Conservation (phyloP, 129 eudicot species). For the Chrysanthemum makinoi region DNA sequence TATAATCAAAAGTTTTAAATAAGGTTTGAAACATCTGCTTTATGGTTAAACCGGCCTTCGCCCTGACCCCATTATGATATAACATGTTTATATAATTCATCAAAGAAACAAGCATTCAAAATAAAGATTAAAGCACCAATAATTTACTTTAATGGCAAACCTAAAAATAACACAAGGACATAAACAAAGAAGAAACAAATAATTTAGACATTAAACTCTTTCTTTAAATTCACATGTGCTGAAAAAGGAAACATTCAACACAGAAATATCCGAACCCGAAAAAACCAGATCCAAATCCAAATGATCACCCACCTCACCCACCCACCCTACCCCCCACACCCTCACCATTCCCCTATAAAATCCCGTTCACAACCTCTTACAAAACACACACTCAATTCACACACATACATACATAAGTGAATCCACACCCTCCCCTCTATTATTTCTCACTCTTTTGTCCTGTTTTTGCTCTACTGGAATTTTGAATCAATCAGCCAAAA, state of each 20-base stretch:
- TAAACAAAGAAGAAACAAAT: too few relatives aligned
- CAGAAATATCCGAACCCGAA: conserved; percentile 4
- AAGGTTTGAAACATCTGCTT: too few relatives aligned
- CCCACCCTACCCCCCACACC: conserved; percentile 31
- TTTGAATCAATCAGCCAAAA: conserved; percentile 28
- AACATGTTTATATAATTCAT: too few relatives aligned
- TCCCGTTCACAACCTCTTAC: conserved; percentile 21
- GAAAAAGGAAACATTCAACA: neutral
- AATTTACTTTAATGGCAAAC: too few relatives aligned
- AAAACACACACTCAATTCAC: conserved; percentile 29
- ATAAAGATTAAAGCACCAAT: too few relatives aligned
- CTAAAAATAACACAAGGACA: neutral
- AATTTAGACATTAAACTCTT: neutral
- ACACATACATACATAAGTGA: conserved; percentile 19
- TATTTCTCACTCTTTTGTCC: conserved; percentile 10
- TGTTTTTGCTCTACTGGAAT: conserved; percentile 30
- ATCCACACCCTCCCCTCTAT: neutral
- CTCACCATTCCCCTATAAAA: conserved; percentile 37
- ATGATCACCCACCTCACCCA: conserved; percentile 13
- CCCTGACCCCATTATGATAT: too few relatives aligned
- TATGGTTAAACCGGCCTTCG: too few relatives aligned
- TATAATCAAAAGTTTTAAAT: too few relatives aligned
- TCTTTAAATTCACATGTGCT: conserved; percentile 20
- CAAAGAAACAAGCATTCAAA: too few relatives aligned
- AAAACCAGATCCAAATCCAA: conserved; percentile 1